phyloP scores from a whole-genome alignment of 116 monocot species.

The Iris pallida region DNA sequence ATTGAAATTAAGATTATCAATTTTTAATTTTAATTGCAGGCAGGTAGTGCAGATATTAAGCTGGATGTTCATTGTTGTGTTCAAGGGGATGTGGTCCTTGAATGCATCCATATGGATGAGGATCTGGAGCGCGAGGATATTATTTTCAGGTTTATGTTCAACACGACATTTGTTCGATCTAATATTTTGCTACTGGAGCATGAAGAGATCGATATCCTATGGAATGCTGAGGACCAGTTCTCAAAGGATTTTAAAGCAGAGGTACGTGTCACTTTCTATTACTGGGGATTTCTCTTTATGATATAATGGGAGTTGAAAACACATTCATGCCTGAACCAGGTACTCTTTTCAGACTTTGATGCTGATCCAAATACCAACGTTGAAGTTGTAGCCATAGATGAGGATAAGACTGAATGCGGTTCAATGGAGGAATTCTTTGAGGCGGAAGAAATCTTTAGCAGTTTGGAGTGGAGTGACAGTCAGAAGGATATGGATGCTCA shows the following conservation, averaged over 20 bases:
- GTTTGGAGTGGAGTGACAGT: conserved; percentile 63
- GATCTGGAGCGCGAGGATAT: conserved; percentile 49
- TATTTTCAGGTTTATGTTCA: conserved; percentile 90
- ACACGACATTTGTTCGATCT: conserved; percentile 72
- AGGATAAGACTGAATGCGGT: conserved; percentile 33
- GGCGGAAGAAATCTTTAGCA: conserved; percentile 91
- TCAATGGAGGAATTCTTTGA: conserved; percentile 89
- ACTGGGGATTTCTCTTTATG: conserved; percentile 9
- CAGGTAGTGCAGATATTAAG: conserved; percentile 43
- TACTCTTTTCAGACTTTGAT: conserved; percentile 88
- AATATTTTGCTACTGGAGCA: conserved; percentile 57
- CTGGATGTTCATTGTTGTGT: conserved; percentile 73
- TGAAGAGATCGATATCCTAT: conserved; percentile 70
- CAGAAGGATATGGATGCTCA: conserved; percentile 36
- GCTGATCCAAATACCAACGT: conserved; percentile 33
- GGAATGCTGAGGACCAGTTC: conserved; percentile 64
- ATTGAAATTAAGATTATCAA: conserved; percentile 12
- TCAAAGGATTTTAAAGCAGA: conserved; percentile 81
- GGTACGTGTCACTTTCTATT: conserved; percentile 57
- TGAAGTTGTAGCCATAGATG: conserved; percentile 36
- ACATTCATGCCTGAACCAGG: conserved; percentile 73
- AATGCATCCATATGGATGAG: conserved; percentile 71
- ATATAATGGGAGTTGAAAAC: conserved; percentile 32
- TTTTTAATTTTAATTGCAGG: conserved; percentile 47
- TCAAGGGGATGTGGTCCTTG: conserved; percentile 95